Conservation (phyloP, 139 green algal genomes). For the Raphidocelis subcapitata region DNA sequence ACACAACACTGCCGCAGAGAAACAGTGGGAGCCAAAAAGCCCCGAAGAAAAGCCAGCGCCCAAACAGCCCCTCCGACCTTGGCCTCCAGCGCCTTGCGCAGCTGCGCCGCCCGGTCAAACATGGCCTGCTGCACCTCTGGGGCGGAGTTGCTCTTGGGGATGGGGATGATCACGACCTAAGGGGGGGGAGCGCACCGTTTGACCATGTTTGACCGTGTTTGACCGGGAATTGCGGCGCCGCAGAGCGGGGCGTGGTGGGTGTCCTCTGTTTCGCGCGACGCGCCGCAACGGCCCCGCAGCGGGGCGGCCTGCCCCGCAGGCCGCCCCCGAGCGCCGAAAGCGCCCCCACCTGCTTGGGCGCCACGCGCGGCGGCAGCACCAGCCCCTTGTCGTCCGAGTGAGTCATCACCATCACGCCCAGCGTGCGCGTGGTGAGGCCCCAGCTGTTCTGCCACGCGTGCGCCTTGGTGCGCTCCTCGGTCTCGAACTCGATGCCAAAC, state of each 20-base stretch:
- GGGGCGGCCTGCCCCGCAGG: no score
- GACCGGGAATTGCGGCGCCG: no score
- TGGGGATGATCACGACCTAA: conserved; percentile 83
- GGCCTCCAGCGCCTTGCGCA: conserved; percentile 35
- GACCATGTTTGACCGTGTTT: no score
- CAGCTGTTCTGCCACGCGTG: conserved; percentile 97
- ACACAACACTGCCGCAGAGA: background rate
- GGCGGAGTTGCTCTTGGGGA: conserved; percentile 75
- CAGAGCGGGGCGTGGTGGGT: no score
- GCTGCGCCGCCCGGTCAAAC: conserved; percentile 45
- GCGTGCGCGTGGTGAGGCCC: conserved; percentile 94
- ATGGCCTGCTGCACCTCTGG: conserved; percentile 56
- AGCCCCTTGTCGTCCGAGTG: conserved; percentile 97
- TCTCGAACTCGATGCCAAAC: conserved; percentile 89
- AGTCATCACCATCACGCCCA: conserved; percentile 99
- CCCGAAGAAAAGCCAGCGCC: no score
- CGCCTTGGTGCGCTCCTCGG: conserved; percentile 66
- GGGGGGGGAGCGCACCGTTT: background rate
- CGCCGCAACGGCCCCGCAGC: no score
- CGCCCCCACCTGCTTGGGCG: conserved; percentile 73
- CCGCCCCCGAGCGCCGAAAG: no score
- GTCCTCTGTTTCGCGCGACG: no score
- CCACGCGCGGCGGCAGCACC: conserved; percentile 90
- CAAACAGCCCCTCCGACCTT: background rate
- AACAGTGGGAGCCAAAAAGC: background rate